A percentile compares a stretch with the other conserved stretches of the same genome.
Evolutionary conservation across 129 eudicot species (phyloP).

Genomic region (Lactuca saligna): DNA sequence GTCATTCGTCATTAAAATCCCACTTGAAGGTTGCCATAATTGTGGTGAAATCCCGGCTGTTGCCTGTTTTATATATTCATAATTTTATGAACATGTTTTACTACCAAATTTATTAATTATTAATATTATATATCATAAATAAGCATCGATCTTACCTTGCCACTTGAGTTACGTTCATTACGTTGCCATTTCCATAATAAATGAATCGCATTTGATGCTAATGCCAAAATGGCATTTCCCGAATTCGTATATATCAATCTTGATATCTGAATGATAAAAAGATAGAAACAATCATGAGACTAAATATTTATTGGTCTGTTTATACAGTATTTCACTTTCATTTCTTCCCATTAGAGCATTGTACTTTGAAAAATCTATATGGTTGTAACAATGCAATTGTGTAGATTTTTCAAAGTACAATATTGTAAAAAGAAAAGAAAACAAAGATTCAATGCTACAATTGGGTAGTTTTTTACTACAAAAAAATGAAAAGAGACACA

Average conservation of each 20-base stretch:
- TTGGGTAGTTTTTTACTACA: no score
- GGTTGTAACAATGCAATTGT: no score
- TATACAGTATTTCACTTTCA: no score
- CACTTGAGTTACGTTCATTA: conserved; percentile 71
- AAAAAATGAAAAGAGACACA: no score
- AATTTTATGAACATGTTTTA: not conserved
- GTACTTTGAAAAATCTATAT: no score
- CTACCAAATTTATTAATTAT: not conserved
- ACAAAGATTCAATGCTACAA: no score
- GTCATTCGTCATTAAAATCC: conserved; percentile 89
- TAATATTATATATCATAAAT: not conserved
- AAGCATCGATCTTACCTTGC: conserved; percentile 53
- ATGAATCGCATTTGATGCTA: conserved; percentile 92
- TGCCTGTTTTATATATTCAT: conserved; percentile 44
- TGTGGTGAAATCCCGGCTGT: conserved; percentile 78
- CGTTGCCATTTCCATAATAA: conserved; percentile 96
- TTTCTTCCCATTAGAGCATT: no score
- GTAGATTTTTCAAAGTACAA: no score
- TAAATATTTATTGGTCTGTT: not conserved
- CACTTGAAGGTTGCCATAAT: conserved; percentile 96
- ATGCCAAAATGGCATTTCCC: conserved; percentile 80
- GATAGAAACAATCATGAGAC: not conserved
- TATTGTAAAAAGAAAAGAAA: no score
- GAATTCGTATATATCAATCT: conserved; percentile 92
- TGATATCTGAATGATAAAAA: conserved; percentile 50